Base-by-base conservation (phyloP, 1,284 basidiomycete species). In the Fomitopsis schrenkii region DNA sequence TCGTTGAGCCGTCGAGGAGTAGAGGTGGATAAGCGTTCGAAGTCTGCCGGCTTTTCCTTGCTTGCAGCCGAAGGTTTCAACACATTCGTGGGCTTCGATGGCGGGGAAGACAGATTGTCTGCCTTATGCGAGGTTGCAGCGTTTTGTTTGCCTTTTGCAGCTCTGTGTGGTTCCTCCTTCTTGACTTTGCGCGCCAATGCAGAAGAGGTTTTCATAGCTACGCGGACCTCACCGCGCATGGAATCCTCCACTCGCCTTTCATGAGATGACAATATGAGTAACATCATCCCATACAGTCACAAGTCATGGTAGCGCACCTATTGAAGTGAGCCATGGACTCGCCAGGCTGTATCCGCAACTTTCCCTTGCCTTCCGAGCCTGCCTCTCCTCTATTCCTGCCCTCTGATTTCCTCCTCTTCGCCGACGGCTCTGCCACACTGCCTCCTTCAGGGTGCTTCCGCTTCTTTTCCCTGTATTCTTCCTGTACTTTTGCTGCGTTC, bases 241-340 rank as follows among this genome's bases (percentile, higher is more conserved):
- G 82, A 82, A 58, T 82, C 80, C 67, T 92, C 90, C 3, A 92
- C 88, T 45, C 90, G 81, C 70, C 90, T 91, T 33, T 35, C 45
- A 57, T 46, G 19, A 22, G 22, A 22, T 22, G 22, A 22, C 22
- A 22, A 22, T 22, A 17, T n/a, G 17, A 22, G 15, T 1, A 56
- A 28, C 38, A 36, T 28, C 41, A 28, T 26, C 3, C 22, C 52
- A 52, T 56, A 48, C 26, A 30, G 59, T 41, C 40, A 59, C 8
- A 46, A 58, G 57, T 19, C 22, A 45, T 14, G 62, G 9, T 48
- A 10, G 75, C 84, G 60, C 67, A 89, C 90, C 83, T 78, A 70
- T 90, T 88, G 71, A 91, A 92, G 75, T 91, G 86, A 55, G 81
- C 78, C 57, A 91, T 78, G 1, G 88, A 85, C 73, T 92, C 90